Conservation (phyloP, 2,329 filamentous ascomycete species). For the Cercospora sojina region DNA sequence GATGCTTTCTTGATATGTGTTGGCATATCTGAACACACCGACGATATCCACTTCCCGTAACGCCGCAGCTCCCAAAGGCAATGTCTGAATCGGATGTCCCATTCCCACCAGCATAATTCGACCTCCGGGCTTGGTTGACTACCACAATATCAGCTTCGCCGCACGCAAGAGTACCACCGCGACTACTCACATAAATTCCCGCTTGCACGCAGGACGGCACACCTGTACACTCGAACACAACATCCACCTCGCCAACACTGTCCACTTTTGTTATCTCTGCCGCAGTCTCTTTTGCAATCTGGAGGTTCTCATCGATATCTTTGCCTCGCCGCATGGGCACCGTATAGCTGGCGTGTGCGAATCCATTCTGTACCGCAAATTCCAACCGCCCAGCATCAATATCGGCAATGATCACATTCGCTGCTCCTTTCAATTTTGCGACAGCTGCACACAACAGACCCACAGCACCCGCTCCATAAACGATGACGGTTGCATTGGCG, state of each 20-base stretch:
- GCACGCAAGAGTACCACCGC: not conserved
- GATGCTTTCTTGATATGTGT: conserved; percentile 73
- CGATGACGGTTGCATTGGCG: conserved; percentile 51
- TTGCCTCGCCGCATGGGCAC: conserved; percentile 50
- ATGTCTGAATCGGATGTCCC: conserved; percentile 73
- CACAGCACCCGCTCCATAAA: conserved; percentile 63
- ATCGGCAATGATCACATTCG: conserved; percentile 59
- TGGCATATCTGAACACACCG: conserved; percentile 76
- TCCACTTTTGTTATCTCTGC: conserved; percentile 43
- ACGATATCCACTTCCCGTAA: conserved; percentile 74
- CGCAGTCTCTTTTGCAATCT: conserved; percentile 53
- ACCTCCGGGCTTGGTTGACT: conserved; percentile 65
- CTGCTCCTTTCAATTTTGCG: conserved; percentile 54
- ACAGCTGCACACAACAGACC: conserved; percentile 60
- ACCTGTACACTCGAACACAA: conserved; percentile 75
- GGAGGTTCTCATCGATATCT: conserved; percentile 55
- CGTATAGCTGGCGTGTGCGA: conserved; percentile 48
- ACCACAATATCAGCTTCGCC: conserved; percentile 12
- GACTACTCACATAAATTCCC: conserved; percentile 61
- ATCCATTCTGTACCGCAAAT: conserved; percentile 54
- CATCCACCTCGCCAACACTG: conserved; percentile 58
- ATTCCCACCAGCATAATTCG: conserved; percentile 76
- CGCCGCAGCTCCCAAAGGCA: conserved; percentile 70
- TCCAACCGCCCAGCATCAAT: conserved; percentile 58
- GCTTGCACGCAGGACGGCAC: conserved; percentile 74